Evolutionary conservation across 176 grass and related monocot species (phyloP).

Genomic region (Oryza meyeriana): DNA sequence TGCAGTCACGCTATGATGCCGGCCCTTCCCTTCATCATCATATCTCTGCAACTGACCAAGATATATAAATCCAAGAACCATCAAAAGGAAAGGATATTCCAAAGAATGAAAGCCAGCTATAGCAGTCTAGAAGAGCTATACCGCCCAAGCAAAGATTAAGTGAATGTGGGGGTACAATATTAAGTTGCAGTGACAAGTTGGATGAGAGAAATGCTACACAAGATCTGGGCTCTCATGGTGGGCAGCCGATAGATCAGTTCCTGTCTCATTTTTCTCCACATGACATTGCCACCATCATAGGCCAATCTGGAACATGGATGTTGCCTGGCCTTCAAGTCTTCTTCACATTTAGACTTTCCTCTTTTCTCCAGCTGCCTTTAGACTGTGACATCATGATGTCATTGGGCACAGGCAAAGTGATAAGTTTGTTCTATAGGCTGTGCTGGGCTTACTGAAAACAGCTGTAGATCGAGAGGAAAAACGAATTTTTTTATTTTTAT

Average conservation of each 20-base stretch:
- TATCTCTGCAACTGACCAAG: background rate
- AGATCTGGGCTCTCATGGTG: slow-evolving; percentile 3
- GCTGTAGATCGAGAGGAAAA: background rate
- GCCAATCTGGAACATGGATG: slow-evolving; percentile 8
- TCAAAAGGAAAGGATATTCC: background rate
- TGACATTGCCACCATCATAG: background rate
- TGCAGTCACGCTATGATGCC: no score
- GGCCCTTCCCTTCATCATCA: background rate
- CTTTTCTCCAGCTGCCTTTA: background rate
- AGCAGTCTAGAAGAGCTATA: no score
- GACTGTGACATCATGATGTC: background rate
- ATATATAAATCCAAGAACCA: background rate
- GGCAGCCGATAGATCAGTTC: background rate
- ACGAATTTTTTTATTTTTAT: no score
- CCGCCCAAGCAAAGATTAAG: background rate
- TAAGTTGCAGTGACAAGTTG: background rate
- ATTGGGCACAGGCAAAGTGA: background rate
- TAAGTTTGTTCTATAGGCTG: background rate
- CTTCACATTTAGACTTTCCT: background rate
- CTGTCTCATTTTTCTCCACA: background rate
- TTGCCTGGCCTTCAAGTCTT: slow-evolving; percentile 1
- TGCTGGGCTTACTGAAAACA: background rate
- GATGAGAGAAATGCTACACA: background rate
- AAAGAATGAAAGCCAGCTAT: background rate
- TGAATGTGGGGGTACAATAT: no score